Conservation (phyloP, 2,329 filamentous ascomycete species). For the Venturia aucupariae region DNA sequence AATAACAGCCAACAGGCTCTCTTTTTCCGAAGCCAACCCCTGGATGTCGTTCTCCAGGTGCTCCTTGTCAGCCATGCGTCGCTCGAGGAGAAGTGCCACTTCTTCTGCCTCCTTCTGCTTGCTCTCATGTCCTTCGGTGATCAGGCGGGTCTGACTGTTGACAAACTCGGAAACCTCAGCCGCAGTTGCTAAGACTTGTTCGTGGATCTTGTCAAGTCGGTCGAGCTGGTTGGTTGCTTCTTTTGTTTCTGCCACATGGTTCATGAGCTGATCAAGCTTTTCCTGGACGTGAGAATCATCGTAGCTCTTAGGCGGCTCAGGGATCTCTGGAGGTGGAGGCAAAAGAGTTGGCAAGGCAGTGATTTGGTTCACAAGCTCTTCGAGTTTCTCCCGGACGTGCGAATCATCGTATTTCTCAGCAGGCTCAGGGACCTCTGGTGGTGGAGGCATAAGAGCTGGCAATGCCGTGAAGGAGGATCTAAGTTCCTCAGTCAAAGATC, state of each 20-base stretch:
- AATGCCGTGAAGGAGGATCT: constrained; percentile 32
- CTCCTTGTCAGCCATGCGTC: constrained; percentile 57
- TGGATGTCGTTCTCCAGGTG: constrained; percentile 41
- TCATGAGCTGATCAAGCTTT: constrained; percentile 46
- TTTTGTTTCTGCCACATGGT: constrained; percentile 55
- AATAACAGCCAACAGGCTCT: constrained; percentile 43
- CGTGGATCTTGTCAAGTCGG: constrained; percentile 79
- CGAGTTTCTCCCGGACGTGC: constrained; percentile 47
- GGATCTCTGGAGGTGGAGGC: constrained; percentile 26
- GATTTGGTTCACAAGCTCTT: constrained; percentile 25
- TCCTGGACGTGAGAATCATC: constrained; percentile 54
- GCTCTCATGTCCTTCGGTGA: constrained; percentile 67
- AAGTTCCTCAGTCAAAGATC: constrained; percentile 33
- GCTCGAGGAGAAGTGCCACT: constrained; percentile 70
- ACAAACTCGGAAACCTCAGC: constrained; percentile 78
- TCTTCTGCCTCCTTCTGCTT: constrained; percentile 74
- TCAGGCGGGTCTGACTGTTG: constrained; percentile 62
- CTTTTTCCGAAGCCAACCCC: constrained; percentile 36
- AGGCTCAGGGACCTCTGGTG: constrained; percentile 22
- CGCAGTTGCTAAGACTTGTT: constrained; percentile 76
- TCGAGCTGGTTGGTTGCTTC: constrained; percentile 68
- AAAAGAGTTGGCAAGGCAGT: constrained; percentile 36
- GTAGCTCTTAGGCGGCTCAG: constrained; percentile 27
- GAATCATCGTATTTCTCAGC: constrained; percentile 46
- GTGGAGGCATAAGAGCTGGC: constrained; percentile 36